These are phyloP conservation scores for Ulmus americana DNA, from an alignment of 331 rosid species.

Conservation along the genomic window DNA sequence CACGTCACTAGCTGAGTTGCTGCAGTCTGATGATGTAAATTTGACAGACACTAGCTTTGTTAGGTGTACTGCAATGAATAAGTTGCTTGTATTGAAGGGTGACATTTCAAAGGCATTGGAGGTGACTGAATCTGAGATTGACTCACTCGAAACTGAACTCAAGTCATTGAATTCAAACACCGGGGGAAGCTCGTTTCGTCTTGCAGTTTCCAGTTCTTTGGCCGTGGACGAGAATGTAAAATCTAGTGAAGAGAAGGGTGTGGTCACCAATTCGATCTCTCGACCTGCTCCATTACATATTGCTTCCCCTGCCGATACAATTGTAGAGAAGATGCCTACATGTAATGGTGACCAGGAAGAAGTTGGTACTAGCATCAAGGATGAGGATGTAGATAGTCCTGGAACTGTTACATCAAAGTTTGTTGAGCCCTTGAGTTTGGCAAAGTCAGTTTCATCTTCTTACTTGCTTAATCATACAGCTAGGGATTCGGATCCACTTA, in stretches of 20 bases:
- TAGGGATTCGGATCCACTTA: constrained; percentile 32
- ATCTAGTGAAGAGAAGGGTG: constrained; percentile 34
- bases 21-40: constrained; percentile 57
- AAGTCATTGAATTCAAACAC: constrained; percentile 51
- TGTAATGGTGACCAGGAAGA: constrained; percentile 34
- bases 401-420: constrained; percentile 85
- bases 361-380: constrained; percentile 36
- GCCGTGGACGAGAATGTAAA: constrained; percentile 28
- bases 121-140: constrained; percentile 83
- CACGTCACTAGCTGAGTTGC: constrained; percentile 49
- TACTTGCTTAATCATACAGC: constrained; percentile 23
- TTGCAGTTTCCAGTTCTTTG: constrained; percentile 46
- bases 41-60: constrained; percentile 42
- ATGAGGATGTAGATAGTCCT: constrained; percentile 77
- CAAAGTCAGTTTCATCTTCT: constrained; percentile 37
- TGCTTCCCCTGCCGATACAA: constrained; percentile 37
- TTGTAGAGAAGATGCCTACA: constrained; percentile 35
- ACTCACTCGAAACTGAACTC: constrained; percentile 72
- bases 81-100: constrained; percentile 72
- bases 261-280: constrained; percentile 28
- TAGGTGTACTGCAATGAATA: constrained; percentile 58
- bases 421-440: constrained; percentile 46
- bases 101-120: constrained; percentile 83
- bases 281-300: constrained; percentile 44
- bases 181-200: constrained; percentile 29